Conservation (phyloP, 345 rosid species). For the Eucalyptus grandis region DNA sequence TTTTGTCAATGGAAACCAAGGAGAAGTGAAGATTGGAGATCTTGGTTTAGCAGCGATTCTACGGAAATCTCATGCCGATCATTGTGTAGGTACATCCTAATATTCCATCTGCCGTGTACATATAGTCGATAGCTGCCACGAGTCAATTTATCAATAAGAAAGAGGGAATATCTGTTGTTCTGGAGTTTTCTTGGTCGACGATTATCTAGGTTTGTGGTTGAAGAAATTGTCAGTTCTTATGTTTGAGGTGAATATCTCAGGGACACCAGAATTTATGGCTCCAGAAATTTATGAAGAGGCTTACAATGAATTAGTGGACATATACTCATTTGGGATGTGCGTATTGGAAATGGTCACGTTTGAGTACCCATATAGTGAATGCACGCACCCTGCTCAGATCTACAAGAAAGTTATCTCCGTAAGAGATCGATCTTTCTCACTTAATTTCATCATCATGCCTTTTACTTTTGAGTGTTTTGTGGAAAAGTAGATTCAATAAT, state of each 20-base stretch:
- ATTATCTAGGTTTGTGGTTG: background rate
- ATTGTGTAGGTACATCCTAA: constrained; percentile 67
- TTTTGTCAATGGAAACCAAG: constrained; percentile 92
- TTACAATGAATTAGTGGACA: constrained; percentile 92
- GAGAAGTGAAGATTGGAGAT: constrained; percentile 96
- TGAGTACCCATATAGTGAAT: constrained; percentile 95
- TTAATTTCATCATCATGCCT: background rate
- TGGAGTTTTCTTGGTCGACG: background rate
- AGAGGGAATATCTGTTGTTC: background rate
- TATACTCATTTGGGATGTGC: constrained; percentile 98
- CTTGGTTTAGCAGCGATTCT: constrained; percentile 95
- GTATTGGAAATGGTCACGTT: constrained; percentile 94
- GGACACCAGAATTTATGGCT: constrained; percentile 99
- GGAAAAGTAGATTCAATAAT: background rate
- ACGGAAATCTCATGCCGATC: constrained; percentile 77
- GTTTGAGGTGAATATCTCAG: constrained; percentile 17
- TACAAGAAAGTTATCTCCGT: constrained; percentile 98
- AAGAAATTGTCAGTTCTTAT: background rate
- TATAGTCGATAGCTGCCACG: background rate
- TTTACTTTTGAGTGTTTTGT: background rate
- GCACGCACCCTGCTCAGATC: constrained; percentile 93
- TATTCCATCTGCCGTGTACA: background rate
- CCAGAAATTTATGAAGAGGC: constrained; percentile 98
- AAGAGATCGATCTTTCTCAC: constrained; percentile 17
- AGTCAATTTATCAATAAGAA: background rate